Evolutionary conservation across 148 eudicot genomes (phyloP).

Genomic region (Cornus controversa): DNA sequence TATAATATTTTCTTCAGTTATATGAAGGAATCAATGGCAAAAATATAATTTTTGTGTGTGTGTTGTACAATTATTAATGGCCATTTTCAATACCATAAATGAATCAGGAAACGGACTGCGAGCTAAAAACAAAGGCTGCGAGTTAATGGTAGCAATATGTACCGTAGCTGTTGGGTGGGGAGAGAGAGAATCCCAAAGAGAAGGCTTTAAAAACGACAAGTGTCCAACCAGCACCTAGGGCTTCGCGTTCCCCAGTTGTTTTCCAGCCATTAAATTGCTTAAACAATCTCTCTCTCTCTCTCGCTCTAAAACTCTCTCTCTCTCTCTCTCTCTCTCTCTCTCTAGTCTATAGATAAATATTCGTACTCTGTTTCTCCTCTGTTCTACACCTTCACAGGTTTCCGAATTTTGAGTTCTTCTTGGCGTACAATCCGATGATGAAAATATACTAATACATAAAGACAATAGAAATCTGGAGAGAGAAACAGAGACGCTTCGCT

Average conservation of each 20-base stretch:
- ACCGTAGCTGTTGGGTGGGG: neutral
- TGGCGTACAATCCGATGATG: no score
- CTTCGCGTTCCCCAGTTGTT: neutral
- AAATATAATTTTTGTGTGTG: no score
- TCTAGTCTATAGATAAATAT: no score
- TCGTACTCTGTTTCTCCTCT: neutral
- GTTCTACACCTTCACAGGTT: neutral
- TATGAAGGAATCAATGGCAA: no score
- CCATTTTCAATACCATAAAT: neutral
- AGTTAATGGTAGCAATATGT: neutral
- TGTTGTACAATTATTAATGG: no score
- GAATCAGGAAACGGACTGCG: neutral
- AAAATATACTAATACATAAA: no score
- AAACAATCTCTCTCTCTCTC: neutral
- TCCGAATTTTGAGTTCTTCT: no score
- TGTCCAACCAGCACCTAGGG: neutral
- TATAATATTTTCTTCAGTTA: no score
- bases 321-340: neutral
- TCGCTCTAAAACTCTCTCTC: neutral
- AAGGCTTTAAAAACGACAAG: neutral
- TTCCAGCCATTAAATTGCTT: slow-evolving; percentile 2
- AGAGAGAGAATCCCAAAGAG: neutral
- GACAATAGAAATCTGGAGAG: neutral
- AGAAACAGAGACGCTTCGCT: no score
- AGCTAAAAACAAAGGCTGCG: neutral